These are phyloP conservation scores for Amaranthus palmeri DNA, from an alignment of 148 eudicot species.

Conservation along the genomic window DNA sequence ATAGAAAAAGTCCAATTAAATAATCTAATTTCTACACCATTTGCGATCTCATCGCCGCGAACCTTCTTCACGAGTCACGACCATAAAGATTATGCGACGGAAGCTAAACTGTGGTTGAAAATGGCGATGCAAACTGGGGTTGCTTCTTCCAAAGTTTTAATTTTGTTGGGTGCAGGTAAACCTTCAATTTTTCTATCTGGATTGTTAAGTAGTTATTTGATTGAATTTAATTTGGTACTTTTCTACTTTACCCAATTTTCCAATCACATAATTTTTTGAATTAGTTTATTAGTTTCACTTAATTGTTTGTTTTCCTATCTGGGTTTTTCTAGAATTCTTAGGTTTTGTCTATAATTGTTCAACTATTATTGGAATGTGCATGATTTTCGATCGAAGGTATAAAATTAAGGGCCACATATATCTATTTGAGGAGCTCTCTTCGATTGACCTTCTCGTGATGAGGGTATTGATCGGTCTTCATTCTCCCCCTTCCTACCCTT, in stretches of 20 bases:
- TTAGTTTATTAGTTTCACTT: background rate
- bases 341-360: background rate
- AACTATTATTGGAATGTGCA: no score
- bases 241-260: background rate
- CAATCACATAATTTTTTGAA: background rate
- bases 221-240: background rate
- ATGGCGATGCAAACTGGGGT: conserved; percentile 71
- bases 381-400: no score
- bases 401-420: no score
- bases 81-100: background rate
- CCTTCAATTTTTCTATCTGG: background rate
- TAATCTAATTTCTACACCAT: background rate
- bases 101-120: background rate
- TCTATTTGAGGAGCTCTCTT: no score
- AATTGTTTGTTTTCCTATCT: background rate
- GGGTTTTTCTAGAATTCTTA: background rate
- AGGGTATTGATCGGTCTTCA: no score
- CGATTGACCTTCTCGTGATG: no score
- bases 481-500: no score
- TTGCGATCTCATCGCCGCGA: background rate
- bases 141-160: conserved; percentile 73
- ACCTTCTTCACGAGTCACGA: background rate
- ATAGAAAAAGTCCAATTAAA: no score
- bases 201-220: background rate
- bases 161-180: conserved; percentile 87